Evolutionary conservation across 441 rosid species (phyloP).

Genomic region (Dalechampia spathulata): DNA sequence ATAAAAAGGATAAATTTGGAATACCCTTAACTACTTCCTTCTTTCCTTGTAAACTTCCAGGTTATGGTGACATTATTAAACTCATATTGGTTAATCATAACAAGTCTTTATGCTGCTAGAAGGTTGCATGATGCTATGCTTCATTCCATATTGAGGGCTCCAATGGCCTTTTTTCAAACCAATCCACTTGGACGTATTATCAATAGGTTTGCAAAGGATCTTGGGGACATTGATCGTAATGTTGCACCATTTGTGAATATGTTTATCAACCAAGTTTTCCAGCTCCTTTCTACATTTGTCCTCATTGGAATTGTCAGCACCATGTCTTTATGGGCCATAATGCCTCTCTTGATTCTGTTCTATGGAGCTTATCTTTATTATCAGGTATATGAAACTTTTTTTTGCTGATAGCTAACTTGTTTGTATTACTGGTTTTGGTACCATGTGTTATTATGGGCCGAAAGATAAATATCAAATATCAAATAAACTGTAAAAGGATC

Average conservation of each 20-base stretch:
- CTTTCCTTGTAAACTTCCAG: constrained; percentile 35
- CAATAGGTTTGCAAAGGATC: constrained; percentile 97
- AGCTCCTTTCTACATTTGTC: constrained; percentile 88
- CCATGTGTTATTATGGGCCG: too few species aligned
- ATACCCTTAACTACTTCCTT: neutral
- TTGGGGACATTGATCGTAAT: constrained; percentile 86
- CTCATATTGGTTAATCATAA: constrained; percentile 87
- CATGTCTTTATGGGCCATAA: constrained; percentile 95
- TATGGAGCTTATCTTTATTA: constrained; percentile 91
- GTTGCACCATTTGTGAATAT: constrained; percentile 74
- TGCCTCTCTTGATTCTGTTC: constrained; percentile 92
- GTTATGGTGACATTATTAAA: constrained; percentile 74
- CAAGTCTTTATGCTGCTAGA: constrained; percentile 84
- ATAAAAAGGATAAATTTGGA: neutral
- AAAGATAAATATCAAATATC: too few species aligned
- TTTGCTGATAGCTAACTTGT: too few species aligned
- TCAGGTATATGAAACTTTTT: constrained; percentile 54
- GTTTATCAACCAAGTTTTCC: constrained; percentile 79
- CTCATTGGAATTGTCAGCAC: constrained; percentile 97
- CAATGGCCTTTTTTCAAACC: constrained; percentile 97
- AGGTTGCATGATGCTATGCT: constrained; percentile 96
- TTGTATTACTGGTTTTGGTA: neutral
- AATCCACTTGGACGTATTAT: constrained; percentile 91
- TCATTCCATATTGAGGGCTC: constrained; percentile 81
- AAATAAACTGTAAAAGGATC: too few species aligned